phyloP scores from a whole-genome alignment of 2,329 filamentous ascomycete species.

The Dactylellina sp. region DNA sequence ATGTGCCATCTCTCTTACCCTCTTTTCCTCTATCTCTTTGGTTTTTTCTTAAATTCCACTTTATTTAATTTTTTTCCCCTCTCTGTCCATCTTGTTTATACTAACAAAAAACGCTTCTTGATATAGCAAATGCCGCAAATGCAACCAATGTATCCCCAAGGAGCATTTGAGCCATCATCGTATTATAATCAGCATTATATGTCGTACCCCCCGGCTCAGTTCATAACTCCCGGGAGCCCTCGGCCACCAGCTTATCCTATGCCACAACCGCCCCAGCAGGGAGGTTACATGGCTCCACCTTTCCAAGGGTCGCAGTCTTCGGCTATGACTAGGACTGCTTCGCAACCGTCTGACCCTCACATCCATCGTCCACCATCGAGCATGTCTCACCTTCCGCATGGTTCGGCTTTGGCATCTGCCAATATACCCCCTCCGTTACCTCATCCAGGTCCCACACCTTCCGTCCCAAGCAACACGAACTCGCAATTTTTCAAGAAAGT shows the following conservation, averaged over 20 bases:
- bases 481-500: slow-evolving; percentile 69
- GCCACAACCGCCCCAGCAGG: slow-evolving; percentile 66
- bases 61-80: too few relatives aligned
- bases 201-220: slow-evolving; percentile 59
- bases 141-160: slow-evolving; percentile 52
- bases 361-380: slow-evolving; percentile 73
- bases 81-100: too few relatives aligned
- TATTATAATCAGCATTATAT: slow-evolving; percentile 60
- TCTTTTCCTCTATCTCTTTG: slow-evolving; percentile 70
- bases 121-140: slow-evolving; percentile 45
- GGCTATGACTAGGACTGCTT: slow-evolving; percentile 83
- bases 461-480: slow-evolving; percentile 69
- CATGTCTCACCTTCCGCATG: slow-evolving; percentile 70
- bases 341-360: slow-evolving; percentile 74
- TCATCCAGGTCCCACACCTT: slow-evolving; percentile 66
- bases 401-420: slow-evolving; percentile 67
- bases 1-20: slow-evolving; percentile 70
- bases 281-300: slow-evolving; percentile 66
- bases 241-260: slow-evolving; percentile 66
- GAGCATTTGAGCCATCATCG: slow-evolving; percentile 60
- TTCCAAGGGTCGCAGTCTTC: slow-evolving; percentile 70
- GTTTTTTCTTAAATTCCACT: slow-evolving; percentile 3
- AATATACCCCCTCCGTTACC: slow-evolving; percentile 62
- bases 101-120: too few relatives aligned
- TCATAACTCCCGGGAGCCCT: slow-evolving; percentile 66